Evolutionary conservation across 1,284 basidiomycete species (phyloP).

Genomic region (Paramarasmius palmivorus): DNA sequence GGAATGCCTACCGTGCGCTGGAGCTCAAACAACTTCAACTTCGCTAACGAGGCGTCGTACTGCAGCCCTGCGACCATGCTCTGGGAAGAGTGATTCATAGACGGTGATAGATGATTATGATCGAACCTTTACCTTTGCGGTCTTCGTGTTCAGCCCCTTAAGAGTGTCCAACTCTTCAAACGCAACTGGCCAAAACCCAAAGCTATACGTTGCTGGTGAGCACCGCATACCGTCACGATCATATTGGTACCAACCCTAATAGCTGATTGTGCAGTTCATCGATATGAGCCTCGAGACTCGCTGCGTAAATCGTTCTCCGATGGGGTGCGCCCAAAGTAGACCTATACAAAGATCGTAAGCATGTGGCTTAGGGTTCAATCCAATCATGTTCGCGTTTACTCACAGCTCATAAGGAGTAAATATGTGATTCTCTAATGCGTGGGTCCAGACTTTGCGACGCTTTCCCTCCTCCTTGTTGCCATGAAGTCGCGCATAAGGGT

Average conservation of each 20-base stretch:
- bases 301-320: conserved; percentile 58
- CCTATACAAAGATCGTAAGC: conserved; percentile 29
- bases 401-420: conserved; percentile 69
- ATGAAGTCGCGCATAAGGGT: conserved; percentile 65
- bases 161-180: conserved; percentile 54
- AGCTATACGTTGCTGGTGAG: conserved; percentile 20
- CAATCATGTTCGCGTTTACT: conserved; percentile 19
- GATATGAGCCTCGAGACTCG: conserved; percentile 63
- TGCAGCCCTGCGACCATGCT: conserved; percentile 73
- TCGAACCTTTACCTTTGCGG: conserved; percentile 56
- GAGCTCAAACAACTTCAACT: conserved; percentile 63
- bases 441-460: conserved; percentile 72
- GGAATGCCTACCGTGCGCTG: conserved; percentile 58
- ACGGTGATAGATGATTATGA: conserved; percentile 1
- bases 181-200: conserved; percentile 55
- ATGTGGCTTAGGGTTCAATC: background rate
- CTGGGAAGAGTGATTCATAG: too few species aligned
- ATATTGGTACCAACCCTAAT: too few species aligned
- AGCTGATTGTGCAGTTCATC: conserved; percentile 58
- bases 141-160: conserved; percentile 67
- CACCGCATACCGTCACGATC: conserved; percentile 7
- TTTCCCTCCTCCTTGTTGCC: conserved; percentile 64
- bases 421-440: conserved; percentile 67
- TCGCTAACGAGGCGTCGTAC: conserved; percentile 56
- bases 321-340: conserved; percentile 66